Evolutionary conservation across 345 rosid genomes (phyloP), one percentile per base, ranked within the genome.

Genomic region (Turnera subulata): DNA sequence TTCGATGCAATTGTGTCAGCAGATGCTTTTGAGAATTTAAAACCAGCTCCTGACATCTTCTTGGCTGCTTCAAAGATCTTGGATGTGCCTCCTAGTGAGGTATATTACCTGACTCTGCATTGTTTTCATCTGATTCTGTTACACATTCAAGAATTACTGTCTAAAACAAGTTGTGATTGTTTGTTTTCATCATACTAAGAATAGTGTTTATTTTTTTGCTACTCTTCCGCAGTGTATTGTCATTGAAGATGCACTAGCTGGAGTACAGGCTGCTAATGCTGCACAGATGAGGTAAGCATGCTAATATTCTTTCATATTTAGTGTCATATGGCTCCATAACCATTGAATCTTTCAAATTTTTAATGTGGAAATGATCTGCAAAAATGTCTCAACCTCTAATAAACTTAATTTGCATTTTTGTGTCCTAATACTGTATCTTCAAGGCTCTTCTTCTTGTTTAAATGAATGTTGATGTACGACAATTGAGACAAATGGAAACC

Each of bases 11-110:
- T 93, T 64, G 97, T 93, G 67, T 89, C 99, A 67, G 96, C 99
- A 54, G 97, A 93, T 70, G 91, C 91, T 54, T 93, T 93, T 80
- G 97, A 93, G 77, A 89, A 89, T 76, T 66, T 93, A 74, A 93
- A 92, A 74, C 99, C 97, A 64, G 85, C 96, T 75, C 97, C 99
- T 19, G 97, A 92, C 81, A 89, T 86, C 68, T 93, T 93, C 83
- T 78, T 93, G 73, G 68, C 97, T 62, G 99, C 99, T 67, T 82
- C 97, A 69, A 86, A 71, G 73, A 83, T 86, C 69, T 82, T 92
- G 69, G 66, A 76, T 66, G 96, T 86, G 66, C 84, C 96, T 0
- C 61, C 82, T 12, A 76, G 70, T 22, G 93, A 92, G 98, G 98
- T 89, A n/a, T 71, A 61, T 19, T 37, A 25, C 12, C 40, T 23